These are phyloP conservation scores for Xylaria cubensis DNA, from an alignment of 495 filamentous ascomycete genomes.

Conservation along the genomic window DNA sequence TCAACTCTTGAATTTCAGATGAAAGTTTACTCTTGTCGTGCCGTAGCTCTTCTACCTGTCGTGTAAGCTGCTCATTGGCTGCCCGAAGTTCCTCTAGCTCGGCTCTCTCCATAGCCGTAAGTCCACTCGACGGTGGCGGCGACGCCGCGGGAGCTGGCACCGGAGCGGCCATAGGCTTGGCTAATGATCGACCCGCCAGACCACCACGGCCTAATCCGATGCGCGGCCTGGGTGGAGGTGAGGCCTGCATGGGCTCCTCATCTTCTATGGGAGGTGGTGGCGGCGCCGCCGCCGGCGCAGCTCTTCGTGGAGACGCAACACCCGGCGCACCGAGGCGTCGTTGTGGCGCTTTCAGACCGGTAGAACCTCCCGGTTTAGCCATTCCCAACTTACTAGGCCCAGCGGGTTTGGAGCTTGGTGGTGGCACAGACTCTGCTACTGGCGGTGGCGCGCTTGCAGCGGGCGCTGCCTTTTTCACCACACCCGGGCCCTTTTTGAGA, in stretches of 20 bases:
- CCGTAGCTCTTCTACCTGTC: constrained; percentile 75
- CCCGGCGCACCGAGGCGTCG: constrained; percentile 67
- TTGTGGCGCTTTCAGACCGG: constrained; percentile 72
- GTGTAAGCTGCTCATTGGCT: constrained; percentile 77
- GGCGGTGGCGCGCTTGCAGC: constrained; percentile 53
- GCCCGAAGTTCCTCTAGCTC: constrained; percentile 88
- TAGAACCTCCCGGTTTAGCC: constrained; percentile 71
- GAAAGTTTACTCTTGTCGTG: constrained; percentile 74
- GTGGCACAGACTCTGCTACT: constrained; percentile 52
- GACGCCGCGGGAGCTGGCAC: constrained; percentile 48
- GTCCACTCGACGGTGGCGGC: constrained; percentile 60
- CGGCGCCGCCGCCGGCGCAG: constrained; percentile 59
- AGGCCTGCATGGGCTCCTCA: constrained; percentile 64
- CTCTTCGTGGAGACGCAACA: constrained; percentile 67
- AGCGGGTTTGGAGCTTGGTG: constrained; percentile 42
- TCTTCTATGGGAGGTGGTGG: constrained; percentile 57
- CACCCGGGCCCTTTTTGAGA: constrained; percentile 47
- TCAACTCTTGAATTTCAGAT: constrained; percentile 84
- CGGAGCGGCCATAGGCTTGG: constrained; percentile 67
- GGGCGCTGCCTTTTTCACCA: constrained; percentile 53
- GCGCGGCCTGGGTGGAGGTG: constrained; percentile 68
- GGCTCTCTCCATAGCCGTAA: constrained; percentile 77
- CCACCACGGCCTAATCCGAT: constrained; percentile 76
- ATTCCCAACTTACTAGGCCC: constrained; percentile 64
- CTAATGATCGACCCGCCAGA: constrained; percentile 83